Conservation (phyloP, 177 flowering plant genomes). For the Vitis hybrid region DNA sequence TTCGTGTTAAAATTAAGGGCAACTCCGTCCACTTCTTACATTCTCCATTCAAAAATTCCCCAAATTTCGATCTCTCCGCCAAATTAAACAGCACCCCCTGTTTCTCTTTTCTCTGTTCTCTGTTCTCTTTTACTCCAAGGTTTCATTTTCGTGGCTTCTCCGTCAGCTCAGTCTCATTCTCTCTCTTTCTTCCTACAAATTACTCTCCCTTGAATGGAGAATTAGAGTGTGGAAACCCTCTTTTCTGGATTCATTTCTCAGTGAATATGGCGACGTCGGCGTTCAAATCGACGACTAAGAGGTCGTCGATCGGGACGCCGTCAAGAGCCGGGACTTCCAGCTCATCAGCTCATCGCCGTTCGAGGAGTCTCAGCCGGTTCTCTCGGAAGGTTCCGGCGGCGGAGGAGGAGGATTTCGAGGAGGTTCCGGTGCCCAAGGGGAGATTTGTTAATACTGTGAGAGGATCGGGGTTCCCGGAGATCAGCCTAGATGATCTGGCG, state of each 20-base stretch:
- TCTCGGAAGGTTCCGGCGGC: conserved; percentile 36
- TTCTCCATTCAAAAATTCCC: conserved; percentile 14
- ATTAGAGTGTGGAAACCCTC: not conserved
- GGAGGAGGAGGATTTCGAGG: conserved; percentile 22
- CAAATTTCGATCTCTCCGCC: conserved; percentile 45
- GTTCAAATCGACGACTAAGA: conserved; percentile 77
- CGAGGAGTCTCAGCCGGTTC: conserved; percentile 71
- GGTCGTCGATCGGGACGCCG: conserved; percentile 49
- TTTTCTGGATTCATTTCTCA: not conserved
- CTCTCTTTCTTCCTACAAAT: not conserved
- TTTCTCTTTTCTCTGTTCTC: not conserved
- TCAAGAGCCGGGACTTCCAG: conserved; percentile 24
- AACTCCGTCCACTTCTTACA: not conserved
- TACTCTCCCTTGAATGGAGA: not conserved
- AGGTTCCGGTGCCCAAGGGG: conserved; percentile 37
- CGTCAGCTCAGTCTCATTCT: conserved; percentile 7
- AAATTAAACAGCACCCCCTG: conserved; percentile 1
- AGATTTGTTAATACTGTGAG: conserved; percentile 75
- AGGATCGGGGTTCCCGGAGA: conserved; percentile 76
- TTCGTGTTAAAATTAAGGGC: not conserved
- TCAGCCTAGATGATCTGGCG: conserved; percentile 84
- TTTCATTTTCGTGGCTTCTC: not conserved
- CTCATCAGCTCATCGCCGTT: conserved; percentile 60
- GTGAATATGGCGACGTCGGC: conserved; percentile 76
- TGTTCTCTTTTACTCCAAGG: not conserved